A percentile compares a stretch with the other conserved stretches of the same genome.
Conservation (phyloP, 106 monocot species). For the Ottelia alismoides region DNA sequence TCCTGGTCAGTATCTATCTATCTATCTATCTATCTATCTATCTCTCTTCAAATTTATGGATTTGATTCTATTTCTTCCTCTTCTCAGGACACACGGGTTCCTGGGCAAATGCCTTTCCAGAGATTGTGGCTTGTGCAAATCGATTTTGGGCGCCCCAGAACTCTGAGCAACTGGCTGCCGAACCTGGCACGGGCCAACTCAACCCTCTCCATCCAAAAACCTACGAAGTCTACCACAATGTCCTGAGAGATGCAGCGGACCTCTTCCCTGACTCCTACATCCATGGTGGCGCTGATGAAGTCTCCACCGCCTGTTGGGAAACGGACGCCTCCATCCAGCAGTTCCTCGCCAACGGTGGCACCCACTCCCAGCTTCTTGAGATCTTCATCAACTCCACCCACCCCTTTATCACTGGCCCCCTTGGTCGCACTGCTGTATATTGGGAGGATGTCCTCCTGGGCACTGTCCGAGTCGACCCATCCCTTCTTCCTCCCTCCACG, state of each 20-base stretch:
- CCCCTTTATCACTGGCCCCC: slow-evolving; percentile 20
- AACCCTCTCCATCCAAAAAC: slow-evolving; percentile 86
- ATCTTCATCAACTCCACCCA: slow-evolving; percentile 45
- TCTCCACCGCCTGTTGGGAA: slow-evolving; percentile 66
- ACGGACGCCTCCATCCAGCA: slow-evolving; percentile 23
- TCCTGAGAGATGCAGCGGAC: slow-evolving; percentile 40
- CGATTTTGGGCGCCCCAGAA: slow-evolving; percentile 58
- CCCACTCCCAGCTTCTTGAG: slow-evolving; percentile 49
- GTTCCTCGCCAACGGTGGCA: slow-evolving; percentile 43
- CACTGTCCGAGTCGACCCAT: slow-evolving; percentile 17
- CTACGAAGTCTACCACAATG: slow-evolving; percentile 47
- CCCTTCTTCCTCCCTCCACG: slow-evolving; percentile 34
- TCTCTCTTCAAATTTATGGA: background rate
- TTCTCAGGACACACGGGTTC: slow-evolving; percentile 68
- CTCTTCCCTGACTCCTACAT: slow-evolving; percentile 66
- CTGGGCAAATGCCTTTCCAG: slow-evolving; percentile 78
- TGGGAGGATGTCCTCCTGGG: slow-evolving; percentile 78
- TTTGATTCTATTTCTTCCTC: background rate
- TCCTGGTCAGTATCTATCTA: slow-evolving; percentile 32
- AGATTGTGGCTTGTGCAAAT: slow-evolving; percentile 70
- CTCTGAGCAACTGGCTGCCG: slow-evolving; percentile 33
- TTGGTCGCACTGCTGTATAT: slow-evolving; percentile 72
- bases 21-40: background rate
- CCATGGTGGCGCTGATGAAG: slow-evolving; percentile 82
- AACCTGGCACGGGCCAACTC: slow-evolving; percentile 79